Base-by-base conservation (phyloP, 257 asterid genomes). In the Primulina eburnea region DNA sequence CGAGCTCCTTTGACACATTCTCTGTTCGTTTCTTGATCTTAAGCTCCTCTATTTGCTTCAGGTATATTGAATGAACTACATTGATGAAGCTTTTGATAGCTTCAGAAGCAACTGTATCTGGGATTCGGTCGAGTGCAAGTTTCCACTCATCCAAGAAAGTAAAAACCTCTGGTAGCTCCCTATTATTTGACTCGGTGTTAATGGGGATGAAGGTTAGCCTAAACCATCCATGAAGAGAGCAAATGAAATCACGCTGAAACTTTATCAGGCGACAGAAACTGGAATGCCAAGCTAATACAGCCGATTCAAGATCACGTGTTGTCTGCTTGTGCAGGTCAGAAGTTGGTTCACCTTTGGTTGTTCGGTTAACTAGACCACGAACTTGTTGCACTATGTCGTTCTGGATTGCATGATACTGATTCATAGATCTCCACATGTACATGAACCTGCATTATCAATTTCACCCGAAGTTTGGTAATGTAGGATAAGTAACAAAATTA, bases 341-440 rank as follows among this genome's bases (percentile, higher is more conserved):
- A 0, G 99, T 91, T 11, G 95, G 81, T 62, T 82, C 92, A 2
- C 89, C 96, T 69, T 82, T 86, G 60, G 75, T 72, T 29, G 89
- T 68, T 37, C 73, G 80, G 74, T 79, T 80, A 18, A 94, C 82
- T 24, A 94, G 97, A 62, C 99, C 97, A 0, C 89, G 90, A 16
- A 94, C 99, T 80, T 94, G 98, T 86, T 89, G 97, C 57, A 94
- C 99, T 14, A 94, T 78, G 78, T 89, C 95, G 56, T 84, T 86
- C 77, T 94, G 99, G 72, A 82, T 82, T 72, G 85, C 92, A 67
- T 94, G 99, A 61, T 75, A 89, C 81, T 84, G 97, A 35, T 89
- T 89, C 98, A 94, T 94, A 38, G 97, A 88, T 86, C 81, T 85
- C 99, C 99, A 94, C 99, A 89, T 94, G 86, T 94, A 94, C 99